phyloP scores from a whole-genome alignment of 106 monocot species.

The Dendrobium nobile region DNA sequence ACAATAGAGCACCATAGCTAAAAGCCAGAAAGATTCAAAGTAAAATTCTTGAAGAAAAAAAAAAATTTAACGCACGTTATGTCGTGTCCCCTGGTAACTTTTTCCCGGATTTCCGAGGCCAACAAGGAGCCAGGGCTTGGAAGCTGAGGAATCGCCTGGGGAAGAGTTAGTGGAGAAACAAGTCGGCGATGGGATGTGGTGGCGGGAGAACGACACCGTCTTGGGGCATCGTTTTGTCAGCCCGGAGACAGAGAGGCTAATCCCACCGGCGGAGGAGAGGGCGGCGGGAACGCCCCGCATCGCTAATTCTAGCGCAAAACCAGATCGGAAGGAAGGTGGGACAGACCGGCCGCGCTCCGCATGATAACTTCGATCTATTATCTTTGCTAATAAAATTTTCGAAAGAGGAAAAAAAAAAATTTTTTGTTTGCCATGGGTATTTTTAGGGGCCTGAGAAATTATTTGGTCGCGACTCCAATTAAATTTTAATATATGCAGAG shows the following conservation, averaged over 20 bases:
- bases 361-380: no score
- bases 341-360: no score
- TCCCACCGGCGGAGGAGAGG: conserved; percentile 2
- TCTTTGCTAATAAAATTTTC: no score
- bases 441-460: no score
- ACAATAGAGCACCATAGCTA: not conserved
- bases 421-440: no score
- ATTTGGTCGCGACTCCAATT: no score
- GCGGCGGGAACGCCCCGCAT: conserved; percentile 1
- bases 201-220: not conserved
- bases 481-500: no score
- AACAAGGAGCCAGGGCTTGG: conserved; percentile 18
- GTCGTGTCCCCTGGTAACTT: conserved; percentile 14
- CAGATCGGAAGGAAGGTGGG: no score
- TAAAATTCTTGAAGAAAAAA: not conserved
- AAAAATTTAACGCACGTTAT: conserved; percentile 6
- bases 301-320: not conserved
- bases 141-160: not conserved
- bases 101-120: conserved; percentile 23
- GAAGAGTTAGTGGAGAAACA: not conserved
- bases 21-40: not conserved
- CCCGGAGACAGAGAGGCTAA: not conserved
- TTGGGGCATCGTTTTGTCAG: not conserved
- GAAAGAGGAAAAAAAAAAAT: no score
- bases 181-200: not conserved